phyloP scores from a whole-genome alignment of 257 asterid genomes.

The Capsicum rhomboideum region DNA sequence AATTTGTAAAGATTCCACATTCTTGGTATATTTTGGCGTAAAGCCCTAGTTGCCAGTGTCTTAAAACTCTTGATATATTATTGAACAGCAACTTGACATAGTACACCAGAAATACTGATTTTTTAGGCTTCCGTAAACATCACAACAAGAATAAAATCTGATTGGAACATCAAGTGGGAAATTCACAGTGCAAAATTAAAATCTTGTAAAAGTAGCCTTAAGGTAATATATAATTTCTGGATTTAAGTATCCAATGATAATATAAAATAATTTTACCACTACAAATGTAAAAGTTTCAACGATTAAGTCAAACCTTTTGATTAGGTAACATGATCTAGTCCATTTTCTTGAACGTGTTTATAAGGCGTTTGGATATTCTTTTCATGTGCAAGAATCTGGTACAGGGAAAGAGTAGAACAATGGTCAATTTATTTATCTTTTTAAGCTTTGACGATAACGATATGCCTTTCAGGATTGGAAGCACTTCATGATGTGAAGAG shows the following conservation, averaged over 20 bases:
- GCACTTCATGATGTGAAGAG: slow-evolving; percentile 16
- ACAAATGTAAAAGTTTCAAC: background rate
- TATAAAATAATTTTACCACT: background rate
- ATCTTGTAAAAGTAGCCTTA: background rate
- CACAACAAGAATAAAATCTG: background rate
- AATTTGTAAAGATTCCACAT: background rate
- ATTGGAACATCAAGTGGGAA: background rate
- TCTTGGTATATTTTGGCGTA: background rate
- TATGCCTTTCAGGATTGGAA: slow-evolving; percentile 10
- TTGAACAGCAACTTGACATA: background rate
- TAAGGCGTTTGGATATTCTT: background rate
- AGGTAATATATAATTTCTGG: background rate
- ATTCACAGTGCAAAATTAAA: background rate
- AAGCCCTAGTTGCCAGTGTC: background rate
- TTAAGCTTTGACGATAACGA: slow-evolving; percentile 11
- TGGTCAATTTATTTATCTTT: slow-evolving; percentile 14
- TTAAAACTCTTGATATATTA: background rate
- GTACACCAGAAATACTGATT: background rate
- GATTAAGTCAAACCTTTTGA: background rate
- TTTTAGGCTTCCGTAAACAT: background rate
- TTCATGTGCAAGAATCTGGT: background rate
- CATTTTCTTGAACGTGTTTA: background rate
- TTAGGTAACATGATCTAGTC: background rate
- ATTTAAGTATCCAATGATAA: background rate
- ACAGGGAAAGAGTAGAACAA: slow-evolving; percentile 12